Percentiles rank a stretch among this genome's conserved stretches.
Evolutionary conservation across 2,329 filamentous ascomycete species (phyloP).

Genomic region (Colletotrichum siamense): DNA sequence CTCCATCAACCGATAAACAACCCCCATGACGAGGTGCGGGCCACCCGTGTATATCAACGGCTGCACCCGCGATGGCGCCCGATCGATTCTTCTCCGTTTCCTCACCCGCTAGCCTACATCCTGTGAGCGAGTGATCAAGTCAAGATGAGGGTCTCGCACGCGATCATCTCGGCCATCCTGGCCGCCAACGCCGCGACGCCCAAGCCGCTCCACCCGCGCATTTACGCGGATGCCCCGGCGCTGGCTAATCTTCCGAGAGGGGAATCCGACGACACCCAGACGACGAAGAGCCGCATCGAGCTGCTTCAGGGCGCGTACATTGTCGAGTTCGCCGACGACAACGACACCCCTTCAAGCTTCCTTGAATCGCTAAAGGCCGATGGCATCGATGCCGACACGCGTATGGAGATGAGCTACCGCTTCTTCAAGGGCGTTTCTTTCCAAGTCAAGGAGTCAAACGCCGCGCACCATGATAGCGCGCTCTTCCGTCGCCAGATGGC

Average conservation of each 20-base stretch:
- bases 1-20: not conserved
- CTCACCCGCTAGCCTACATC: not conserved
- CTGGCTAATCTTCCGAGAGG: not conserved
- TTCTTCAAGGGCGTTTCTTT: conserved; percentile 31
- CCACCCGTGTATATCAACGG: not conserved
- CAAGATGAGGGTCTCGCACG: not conserved
- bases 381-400: conserved; percentile 21
- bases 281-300: not conserved
- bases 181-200: not conserved
- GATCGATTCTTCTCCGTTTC: not conserved
- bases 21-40: not conserved
- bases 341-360: conserved; percentile 16
- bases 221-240: not conserved
- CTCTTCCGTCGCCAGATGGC: conserved; percentile 22
- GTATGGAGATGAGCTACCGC: conserved; percentile 26
- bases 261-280: not conserved
- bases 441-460: conserved; percentile 27
- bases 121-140: not conserved
- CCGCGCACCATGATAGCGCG: conserved; percentile 24
- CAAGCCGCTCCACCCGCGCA: conserved; percentile 4
- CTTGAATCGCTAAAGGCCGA: conserved; percentile 17
- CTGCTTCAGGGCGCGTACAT: conserved; percentile 27
- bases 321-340: conserved; percentile 27
- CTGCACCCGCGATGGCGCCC: not conserved
- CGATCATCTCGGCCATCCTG: not conserved